These are phyloP conservation scores for Chenopodium album DNA, from an alignment of 148 eudicot genomes.

Conservation along the genomic window DNA sequence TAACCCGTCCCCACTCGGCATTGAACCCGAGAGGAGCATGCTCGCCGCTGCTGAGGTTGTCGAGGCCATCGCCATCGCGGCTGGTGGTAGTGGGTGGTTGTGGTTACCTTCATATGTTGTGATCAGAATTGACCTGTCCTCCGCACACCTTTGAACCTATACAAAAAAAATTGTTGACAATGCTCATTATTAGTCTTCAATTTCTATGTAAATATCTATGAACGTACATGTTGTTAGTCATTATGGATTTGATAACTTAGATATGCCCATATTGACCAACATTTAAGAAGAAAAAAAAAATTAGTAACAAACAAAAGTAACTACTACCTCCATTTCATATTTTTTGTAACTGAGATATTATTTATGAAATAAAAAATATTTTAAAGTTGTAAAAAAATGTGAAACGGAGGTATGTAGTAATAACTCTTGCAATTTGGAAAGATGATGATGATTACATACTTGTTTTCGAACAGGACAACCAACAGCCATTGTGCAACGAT, in stretches of 20 bases:
- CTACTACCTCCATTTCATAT: too few species aligned
- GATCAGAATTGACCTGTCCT: conserved; percentile 68
- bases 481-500: conserved; percentile 76
- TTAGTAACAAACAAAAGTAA: background rate
- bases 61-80: conserved; percentile 90
- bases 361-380: too few species aligned
- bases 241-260: too few species aligned
- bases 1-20: conserved; percentile 69
- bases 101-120: conserved; percentile 94
- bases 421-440: too few species aligned
- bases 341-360: too few species aligned
- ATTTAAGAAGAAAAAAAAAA: background rate
- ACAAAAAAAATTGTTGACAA: background rate
- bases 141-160: conserved; percentile 95
- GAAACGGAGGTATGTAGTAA: too few species aligned
- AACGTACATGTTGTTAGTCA: too few species aligned
- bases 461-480: conserved; percentile 99
- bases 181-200: background rate
- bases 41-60: conserved; percentile 88
- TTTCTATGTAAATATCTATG: background rate
- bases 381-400: too few species aligned
- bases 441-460: conserved; percentile 34
- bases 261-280: background rate
- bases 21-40: conserved; percentile 92
- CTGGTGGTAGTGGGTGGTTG: conserved; percentile 90